Percentiles rank a stretch among this genome's conserved stretches.
These are phyloP conservation scores for Tricholoma matsutake DNA, from an alignment of 768 basidiomycete genomes.

Conservation along the genomic window DNA sequence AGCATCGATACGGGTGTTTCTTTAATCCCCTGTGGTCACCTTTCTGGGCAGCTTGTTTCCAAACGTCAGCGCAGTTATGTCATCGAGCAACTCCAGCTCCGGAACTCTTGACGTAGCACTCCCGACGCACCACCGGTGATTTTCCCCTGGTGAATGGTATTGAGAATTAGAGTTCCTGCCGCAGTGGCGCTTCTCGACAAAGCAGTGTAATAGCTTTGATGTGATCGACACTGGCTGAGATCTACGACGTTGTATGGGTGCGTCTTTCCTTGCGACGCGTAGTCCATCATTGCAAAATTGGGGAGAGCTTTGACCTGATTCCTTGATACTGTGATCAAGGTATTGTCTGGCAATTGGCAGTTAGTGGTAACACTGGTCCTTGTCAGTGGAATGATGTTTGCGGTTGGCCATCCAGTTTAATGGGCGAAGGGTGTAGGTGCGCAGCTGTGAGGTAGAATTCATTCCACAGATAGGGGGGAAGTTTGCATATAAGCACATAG, in stretches of 20 bases:
- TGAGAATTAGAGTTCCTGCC: constrained; percentile 20
- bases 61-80: no score
- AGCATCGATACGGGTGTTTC: no score
- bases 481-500: no score
- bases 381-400: not conserved
- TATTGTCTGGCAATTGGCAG: constrained; percentile 1
- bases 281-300: not conserved
- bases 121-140: constrained; percentile 6
- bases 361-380: not conserved
- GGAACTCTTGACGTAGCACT: no score
- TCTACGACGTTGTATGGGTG: not conserved
- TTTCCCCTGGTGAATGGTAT: constrained; percentile 17
- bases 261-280: not conserved
- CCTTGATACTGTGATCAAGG: constrained; percentile 1
- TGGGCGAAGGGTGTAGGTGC: no score
- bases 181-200: constrained; percentile 16
- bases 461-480: no score
- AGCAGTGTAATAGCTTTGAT: constrained; percentile 17
- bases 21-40: not conserved
- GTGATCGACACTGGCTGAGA: constrained; percentile 11
- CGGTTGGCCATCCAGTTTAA: no score
- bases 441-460: no score
- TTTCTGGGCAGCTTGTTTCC: not conserved
- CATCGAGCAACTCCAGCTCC: no score
- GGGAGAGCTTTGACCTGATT: not conserved